Conservation (phyloP, 1,284 basidiomycete genomes). For the Naganishia sp. region DNA sequence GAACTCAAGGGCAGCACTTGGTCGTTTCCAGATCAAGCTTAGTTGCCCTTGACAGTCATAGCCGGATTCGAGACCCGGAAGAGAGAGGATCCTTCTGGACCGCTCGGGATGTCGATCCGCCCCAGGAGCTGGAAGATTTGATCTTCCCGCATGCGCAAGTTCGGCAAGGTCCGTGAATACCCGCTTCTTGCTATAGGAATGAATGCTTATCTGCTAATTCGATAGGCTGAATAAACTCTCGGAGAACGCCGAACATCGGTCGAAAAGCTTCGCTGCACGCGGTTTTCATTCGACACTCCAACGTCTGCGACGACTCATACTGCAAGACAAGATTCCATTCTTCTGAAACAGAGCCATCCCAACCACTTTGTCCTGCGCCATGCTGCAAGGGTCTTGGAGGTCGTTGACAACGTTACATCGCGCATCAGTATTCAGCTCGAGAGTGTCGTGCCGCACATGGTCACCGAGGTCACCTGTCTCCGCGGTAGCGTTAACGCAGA, state of each 20-base stretch:
- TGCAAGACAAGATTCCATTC: background rate
- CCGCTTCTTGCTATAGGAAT: background rate
- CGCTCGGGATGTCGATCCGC: conserved; percentile 4
- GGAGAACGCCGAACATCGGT: background rate
- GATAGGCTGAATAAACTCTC: background rate
- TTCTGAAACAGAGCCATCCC: conserved; percentile 2
- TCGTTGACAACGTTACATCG: too few relatives aligned
- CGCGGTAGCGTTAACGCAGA: background rate
- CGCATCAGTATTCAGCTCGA: too few relatives aligned
- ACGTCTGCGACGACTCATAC: conserved; percentile 4
- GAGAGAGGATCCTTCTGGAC: conserved; percentile 6
- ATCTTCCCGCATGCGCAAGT: conserved; percentile 2
- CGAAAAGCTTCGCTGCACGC: background rate
- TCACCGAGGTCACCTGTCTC: background rate
- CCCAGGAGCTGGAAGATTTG: conserved; percentile 7
- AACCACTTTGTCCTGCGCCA: conserved; percentile 2
- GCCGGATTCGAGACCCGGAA: background rate
- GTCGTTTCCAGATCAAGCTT: too few relatives aligned
- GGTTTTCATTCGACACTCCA: background rate
- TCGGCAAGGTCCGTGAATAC: background rate
- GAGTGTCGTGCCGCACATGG: background rate
- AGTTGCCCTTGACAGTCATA: background rate
- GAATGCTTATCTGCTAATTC: background rate
- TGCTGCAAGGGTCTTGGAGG: too few relatives aligned
- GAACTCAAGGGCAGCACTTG: too few relatives aligned